These are phyloP conservation scores for Acorus gramineus DNA, from an alignment of 106 monocot genomes.

Conservation along the genomic window DNA sequence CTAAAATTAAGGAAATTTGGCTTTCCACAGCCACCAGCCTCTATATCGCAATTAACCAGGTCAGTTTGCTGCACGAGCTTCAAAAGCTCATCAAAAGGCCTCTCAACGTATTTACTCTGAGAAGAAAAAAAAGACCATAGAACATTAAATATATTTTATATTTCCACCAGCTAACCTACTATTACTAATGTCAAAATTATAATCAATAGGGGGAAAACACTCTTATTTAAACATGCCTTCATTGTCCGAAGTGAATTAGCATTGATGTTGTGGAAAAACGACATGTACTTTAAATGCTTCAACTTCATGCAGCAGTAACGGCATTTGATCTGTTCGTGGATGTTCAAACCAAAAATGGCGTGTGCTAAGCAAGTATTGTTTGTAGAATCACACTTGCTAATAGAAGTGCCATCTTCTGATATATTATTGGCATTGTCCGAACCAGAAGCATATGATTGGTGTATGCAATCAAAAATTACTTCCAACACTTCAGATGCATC, in stretches of 20 bases:
- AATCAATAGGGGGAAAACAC: background rate
- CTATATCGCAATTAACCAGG: constrained; percentile 64
- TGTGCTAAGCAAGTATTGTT: constrained; percentile 67
- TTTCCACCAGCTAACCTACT: too few species aligned
- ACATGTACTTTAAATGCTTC: constrained; percentile 74
- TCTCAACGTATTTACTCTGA: constrained; percentile 47
- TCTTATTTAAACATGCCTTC: constrained; percentile 40
- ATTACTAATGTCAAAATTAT: too few species aligned
- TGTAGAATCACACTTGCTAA: constrained; percentile 76
- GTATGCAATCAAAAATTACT: constrained; percentile 85
- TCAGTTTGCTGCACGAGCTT: constrained; percentile 80
- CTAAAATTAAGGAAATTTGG: constrained; percentile 65
- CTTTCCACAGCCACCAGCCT: constrained; percentile 79
- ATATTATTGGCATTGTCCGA: constrained; percentile 16
- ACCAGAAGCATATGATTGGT: constrained; percentile 47
- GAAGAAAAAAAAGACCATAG: constrained; percentile 1
- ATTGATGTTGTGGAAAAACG: constrained; percentile 96
- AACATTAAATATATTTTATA: too few species aligned
- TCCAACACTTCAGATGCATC: constrained; percentile 97
- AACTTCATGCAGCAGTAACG: constrained; percentile 59
- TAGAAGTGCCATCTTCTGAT: constrained; percentile 31
- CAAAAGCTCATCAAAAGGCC: constrained; percentile 77
- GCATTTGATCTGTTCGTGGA: constrained; percentile 90
- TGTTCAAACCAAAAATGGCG: constrained; percentile 77
- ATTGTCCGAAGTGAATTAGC: constrained; percentile 75